A percentile compares a stretch with the other conserved stretches of the same genome.
Evolutionary conservation across 148 eudicot species (phyloP).

Genomic region (Hydrangea macrophylla): DNA sequence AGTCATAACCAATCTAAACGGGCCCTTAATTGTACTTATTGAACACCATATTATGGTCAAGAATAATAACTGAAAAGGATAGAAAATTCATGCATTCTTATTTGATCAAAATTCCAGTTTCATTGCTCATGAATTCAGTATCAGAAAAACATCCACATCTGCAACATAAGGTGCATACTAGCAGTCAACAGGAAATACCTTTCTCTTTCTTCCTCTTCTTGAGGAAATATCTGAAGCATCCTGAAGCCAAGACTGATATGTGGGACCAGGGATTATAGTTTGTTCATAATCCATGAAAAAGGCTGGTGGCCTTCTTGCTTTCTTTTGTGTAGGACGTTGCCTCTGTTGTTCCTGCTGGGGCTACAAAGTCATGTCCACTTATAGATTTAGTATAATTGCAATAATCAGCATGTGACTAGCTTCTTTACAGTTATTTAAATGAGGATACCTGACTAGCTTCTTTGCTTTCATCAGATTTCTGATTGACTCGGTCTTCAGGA

Average conservation of each 20-base stretch:
- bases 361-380: constrained; percentile 20
- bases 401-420: too few species aligned
- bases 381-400: background rate
- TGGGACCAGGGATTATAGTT: constrained; percentile 68
- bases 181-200: constrained; percentile 37
- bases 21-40: background rate
- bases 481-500: constrained; percentile 37
- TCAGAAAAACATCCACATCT: background rate
- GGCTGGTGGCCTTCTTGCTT: constrained; percentile 41
- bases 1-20: too few species aligned
- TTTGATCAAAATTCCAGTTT: background rate
- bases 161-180: background rate
- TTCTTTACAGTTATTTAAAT: background rate
- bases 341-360: constrained; percentile 28
- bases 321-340: constrained; percentile 40
- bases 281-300: constrained; percentile 67
- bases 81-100: background rate
- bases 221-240: constrained; percentile 51
- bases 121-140: background rate
- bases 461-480: constrained; percentile 36
- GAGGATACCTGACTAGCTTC: constrained; percentile 40
- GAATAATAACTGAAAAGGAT: background rate
- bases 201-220: constrained; percentile 51
- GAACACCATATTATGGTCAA: background rate
- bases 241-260: constrained; percentile 93